These are phyloP conservation scores for Plasmodium fragile DNA, from an alignment of 169 alveolate species.

Conservation along the genomic window DNA sequence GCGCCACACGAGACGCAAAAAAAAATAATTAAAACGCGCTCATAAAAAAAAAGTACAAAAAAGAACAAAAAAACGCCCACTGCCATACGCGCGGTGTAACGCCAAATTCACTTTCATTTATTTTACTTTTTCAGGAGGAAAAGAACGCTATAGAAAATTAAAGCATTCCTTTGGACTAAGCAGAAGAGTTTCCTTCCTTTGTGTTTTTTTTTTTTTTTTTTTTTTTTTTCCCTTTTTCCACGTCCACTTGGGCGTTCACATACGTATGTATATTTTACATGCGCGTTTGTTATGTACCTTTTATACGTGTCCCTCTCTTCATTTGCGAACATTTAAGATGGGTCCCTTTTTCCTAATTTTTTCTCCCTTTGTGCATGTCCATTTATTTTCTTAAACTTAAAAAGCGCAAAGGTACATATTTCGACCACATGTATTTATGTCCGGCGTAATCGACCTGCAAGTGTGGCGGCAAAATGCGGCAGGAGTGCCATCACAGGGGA, in stretches of 20 bases:
- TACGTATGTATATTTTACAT: neutral
- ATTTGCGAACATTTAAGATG: neutral
- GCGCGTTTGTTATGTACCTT: neutral
- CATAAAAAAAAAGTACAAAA: neutral
- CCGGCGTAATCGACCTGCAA: neutral
- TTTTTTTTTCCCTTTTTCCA: neutral
- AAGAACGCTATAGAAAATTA: slow-evolving; percentile 69
- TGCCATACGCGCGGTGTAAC: neutral
- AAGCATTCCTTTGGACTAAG: neutral
- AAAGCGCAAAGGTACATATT: neutral
- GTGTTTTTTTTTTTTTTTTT: neutral
- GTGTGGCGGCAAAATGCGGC: neutral
- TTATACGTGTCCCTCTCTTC: neutral
- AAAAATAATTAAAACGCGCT: slow-evolving; percentile 5
- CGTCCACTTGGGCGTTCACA: neutral
- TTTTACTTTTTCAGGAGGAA: slow-evolving; percentile 37
- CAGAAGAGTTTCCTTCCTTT: neutral
- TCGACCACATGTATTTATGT: neutral
- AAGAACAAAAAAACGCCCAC: neutral
- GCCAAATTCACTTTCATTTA: neutral
- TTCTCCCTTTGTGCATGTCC: neutral
- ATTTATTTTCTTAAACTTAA: neutral
- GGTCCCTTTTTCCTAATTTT: neutral
- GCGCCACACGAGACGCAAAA: neutral
- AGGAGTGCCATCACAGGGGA: neutral